Evolutionary conservation across 345 rosid genomes (phyloP).

Genomic region (Euphorbia peplus): DNA sequence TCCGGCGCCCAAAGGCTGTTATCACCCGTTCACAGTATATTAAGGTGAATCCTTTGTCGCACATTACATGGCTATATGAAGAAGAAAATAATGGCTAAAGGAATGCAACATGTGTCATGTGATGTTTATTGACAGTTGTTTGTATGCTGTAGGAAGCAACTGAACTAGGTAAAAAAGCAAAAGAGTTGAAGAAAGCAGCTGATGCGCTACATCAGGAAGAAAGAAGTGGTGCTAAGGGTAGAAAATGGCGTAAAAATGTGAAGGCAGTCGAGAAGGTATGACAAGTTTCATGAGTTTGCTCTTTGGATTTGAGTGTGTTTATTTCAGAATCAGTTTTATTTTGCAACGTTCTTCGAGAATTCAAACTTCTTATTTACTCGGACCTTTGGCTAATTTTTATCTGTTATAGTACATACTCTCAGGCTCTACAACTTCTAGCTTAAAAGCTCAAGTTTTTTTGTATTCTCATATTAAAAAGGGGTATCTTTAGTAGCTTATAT

Average conservation of each 20-base stretch:
- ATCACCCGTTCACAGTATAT: slow-evolving; percentile 97
- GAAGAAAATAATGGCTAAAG: neutral
- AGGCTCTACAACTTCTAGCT: neutral
- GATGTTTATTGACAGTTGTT: slow-evolving; percentile 13
- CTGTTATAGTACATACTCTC: neutral
- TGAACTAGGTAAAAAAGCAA: slow-evolving; percentile 95
- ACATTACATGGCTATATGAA: neutral
- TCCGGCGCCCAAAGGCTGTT: slow-evolving; percentile 97
- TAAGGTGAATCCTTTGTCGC: slow-evolving; percentile 49
- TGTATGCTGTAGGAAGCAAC: slow-evolving; percentile 83
- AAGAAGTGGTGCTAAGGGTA: slow-evolving; percentile 86
- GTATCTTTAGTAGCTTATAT: neutral
- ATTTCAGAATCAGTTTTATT: neutral
- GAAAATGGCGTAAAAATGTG: slow-evolving; percentile 96
- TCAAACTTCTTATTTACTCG: neutral
- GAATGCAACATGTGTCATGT: neutral
- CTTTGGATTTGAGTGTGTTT: neutral
- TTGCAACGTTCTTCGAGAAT: neutral
- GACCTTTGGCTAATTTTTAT: neutral
- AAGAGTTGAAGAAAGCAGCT: slow-evolving; percentile 91
- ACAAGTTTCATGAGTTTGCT: neutral
- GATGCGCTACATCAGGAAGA: slow-evolving; percentile 97
- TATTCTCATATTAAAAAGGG: neutral
- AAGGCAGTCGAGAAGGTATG: slow-evolving; percentile 90
- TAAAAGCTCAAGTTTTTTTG: neutral